A percentile compares a stretch with the other conserved stretches of the same genome.
Conservation (phyloP, 768 basidiomycete genomes). For the Termitomyces sp. region DNA sequence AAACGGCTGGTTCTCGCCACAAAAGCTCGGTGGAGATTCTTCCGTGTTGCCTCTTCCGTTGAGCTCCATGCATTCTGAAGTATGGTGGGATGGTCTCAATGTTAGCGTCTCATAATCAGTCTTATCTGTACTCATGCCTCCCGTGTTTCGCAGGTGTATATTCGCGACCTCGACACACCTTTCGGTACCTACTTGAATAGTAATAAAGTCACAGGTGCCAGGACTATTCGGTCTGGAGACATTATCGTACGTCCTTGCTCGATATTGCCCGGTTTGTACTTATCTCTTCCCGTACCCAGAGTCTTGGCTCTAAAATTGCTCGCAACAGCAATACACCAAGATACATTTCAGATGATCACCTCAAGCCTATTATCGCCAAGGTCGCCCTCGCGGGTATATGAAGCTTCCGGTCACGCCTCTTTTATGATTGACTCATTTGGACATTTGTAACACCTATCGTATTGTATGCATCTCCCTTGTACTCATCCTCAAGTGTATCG, state of each 20-base stretch:
- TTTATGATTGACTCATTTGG: not conserved
- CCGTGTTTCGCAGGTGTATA: constrained; percentile 33
- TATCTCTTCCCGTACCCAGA: constrained; percentile 19
- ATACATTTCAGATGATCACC: constrained; percentile 36
- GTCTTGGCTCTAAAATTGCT: constrained; percentile 31
- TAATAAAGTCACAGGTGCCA: constrained; percentile 29
- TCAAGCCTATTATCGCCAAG: constrained; percentile 37
- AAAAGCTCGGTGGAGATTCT: constrained; percentile 11
- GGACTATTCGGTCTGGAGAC: constrained; percentile 34
- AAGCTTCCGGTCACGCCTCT: not conserved
- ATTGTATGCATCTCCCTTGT: not conserved
- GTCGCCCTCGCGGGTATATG: constrained; percentile 28
- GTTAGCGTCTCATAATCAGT: constrained; percentile 18
- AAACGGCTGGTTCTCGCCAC: constrained; percentile 40
- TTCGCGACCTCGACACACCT: constrained; percentile 39
- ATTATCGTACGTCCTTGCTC: constrained; percentile 29
- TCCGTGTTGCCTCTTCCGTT: constrained; percentile 35
- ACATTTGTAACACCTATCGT: constrained; percentile 4
- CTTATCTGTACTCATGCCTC: constrained; percentile 1
- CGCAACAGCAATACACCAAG: constrained; percentile 32
- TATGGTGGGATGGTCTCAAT: constrained; percentile 39
- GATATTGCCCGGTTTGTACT: constrained; percentile 3
- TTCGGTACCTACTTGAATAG: constrained; percentile 48
- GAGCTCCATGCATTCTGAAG: constrained; percentile 36
- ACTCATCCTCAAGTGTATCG: not conserved